These are phyloP conservation scores for Metahyphopichia silvanorum DNA, from an alignment of 805 yeast genomes.

Conservation along the genomic window DNA sequence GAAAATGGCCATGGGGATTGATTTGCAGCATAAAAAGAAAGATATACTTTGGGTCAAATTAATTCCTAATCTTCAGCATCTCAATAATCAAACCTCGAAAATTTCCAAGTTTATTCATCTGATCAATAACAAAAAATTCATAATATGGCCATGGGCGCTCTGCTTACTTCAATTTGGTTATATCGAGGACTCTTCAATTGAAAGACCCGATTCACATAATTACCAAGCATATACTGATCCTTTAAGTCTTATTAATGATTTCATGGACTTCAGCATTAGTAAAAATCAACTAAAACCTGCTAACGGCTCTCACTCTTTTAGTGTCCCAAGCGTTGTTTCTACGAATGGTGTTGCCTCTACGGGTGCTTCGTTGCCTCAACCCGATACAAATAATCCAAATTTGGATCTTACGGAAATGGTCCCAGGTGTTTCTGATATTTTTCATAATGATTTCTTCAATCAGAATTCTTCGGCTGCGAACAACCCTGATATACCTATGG, in stretches of 20 bases:
- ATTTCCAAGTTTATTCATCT: conserved; percentile 55
- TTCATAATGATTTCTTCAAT: too few species aligned
- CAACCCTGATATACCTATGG: too few species aligned
- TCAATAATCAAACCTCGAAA: conserved; percentile 65
- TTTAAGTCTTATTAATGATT: conserved; percentile 29
- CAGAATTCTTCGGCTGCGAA: too few species aligned
- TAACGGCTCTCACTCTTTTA: conserved; percentile 7
- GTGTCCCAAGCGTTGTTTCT: conserved; percentile 17
- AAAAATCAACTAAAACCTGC: conserved; percentile 11
- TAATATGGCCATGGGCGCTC: conserved; percentile 71
- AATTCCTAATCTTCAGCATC: conserved; percentile 64
- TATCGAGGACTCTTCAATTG: conserved; percentile 24
- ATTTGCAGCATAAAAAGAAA: conserved; percentile 11
- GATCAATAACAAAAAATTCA: conserved; percentile 51
- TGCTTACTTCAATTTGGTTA: conserved; percentile 56
- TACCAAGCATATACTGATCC: conserved; percentile 20
- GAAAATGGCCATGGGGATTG: conserved; percentile 33
- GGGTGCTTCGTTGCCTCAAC: too few species aligned
- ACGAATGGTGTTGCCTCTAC: conserved; percentile 17
- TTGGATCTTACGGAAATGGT: too few species aligned
- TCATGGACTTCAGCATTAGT: conserved; percentile 30
- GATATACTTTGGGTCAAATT: conserved; percentile 59
- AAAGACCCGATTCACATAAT: not conserved
- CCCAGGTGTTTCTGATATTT: conserved; percentile 1
- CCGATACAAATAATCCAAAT: too few species aligned